Conservation (phyloP, 192 early-diverging fungal species). For the Oehlia diaphana region DNA sequence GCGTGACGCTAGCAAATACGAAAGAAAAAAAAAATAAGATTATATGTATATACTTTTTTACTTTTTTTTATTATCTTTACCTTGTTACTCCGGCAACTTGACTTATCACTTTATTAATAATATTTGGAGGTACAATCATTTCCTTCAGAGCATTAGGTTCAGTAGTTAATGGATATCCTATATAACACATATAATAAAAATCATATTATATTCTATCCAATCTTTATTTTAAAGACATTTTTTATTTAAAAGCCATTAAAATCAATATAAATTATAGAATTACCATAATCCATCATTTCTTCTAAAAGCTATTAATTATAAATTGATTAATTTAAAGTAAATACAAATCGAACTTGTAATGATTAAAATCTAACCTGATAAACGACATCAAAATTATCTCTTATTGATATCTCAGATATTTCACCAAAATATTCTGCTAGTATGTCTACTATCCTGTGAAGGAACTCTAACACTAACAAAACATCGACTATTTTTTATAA, state of each 20-base stretch:
- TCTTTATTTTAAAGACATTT: not conserved
- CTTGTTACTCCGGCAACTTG: conserved; percentile 63
- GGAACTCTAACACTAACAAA: conserved; percentile 81
- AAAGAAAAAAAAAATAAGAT: not conserved
- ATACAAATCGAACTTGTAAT: too few species aligned
- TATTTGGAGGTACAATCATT: conserved; percentile 82
- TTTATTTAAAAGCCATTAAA: too few species aligned
- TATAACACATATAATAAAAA: not conserved
- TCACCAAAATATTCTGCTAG: conserved; percentile 82
- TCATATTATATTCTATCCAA: not conserved
- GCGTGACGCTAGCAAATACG: conserved; percentile 44
- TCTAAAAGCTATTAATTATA: conserved; percentile 68
- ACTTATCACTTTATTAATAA: conserved; percentile 83
- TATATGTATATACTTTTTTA: not conserved
- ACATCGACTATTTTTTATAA: conserved; percentile 61
- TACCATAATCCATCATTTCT: conserved; percentile 90
- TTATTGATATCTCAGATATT: conserved; percentile 78
- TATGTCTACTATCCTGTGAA: conserved; percentile 78
- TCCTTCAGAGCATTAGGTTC: conserved; percentile 83
- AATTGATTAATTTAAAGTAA: not conserved
- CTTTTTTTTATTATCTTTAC: conserved; percentile 5
- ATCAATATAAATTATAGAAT: not conserved
- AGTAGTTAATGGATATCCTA: conserved; percentile 78
- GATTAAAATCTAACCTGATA: conserved; percentile 60
- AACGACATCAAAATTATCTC: conserved; percentile 91